Percentiles rank a stretch among this genome's conserved stretches.
Evolutionary conservation across 192 early-diverging fungal species (phyloP).

Genomic region (Mortierella claussenii): DNA sequence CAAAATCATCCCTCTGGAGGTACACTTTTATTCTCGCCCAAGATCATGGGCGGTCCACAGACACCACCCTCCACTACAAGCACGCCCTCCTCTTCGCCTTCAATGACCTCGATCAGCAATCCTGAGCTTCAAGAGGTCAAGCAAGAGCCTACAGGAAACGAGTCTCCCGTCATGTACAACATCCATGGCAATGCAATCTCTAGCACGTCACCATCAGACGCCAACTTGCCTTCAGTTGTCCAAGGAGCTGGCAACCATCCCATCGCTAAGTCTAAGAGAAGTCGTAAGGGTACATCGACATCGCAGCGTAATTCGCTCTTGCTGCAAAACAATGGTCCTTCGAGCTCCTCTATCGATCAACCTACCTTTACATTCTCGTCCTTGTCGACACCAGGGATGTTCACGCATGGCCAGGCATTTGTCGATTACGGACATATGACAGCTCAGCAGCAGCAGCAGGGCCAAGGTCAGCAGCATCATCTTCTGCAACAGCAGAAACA

Average conservation of each 20-base stretch:
- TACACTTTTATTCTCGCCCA: conserved; percentile 44
- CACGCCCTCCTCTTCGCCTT: conserved; percentile 40
- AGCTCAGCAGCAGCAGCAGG: conserved; percentile 11
- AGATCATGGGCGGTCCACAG: conserved; percentile 6
- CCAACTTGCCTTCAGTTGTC: background rate
- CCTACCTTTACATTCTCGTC: conserved; percentile 33
- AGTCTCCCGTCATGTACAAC: background rate
- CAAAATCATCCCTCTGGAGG: conserved; percentile 46
- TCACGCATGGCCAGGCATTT: conserved; percentile 45
- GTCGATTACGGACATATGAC: conserved; percentile 20
- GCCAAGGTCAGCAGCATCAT: background rate
- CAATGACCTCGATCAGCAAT: conserved; percentile 21
- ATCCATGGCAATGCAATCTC: background rate
- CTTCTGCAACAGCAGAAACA: conserved; percentile 8
- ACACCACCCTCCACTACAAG: conserved; percentile 18
- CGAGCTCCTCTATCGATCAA: background rate
- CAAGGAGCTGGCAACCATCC: background rate
- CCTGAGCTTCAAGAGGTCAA: conserved; percentile 37
- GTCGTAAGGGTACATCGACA: conserved; percentile 1
- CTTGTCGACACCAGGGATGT: conserved; percentile 43
- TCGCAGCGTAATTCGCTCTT: conserved; percentile 22
- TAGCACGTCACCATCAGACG: no score
- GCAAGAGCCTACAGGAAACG: conserved; percentile 12
- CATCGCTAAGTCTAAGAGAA: conserved; percentile 16
- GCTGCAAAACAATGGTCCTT: background rate